Evolutionary conservation across 75 land plant species (phyloP), one percentile per base, ranked within the genome.

Genomic region (Pseudotsuga menziesii): DNA sequence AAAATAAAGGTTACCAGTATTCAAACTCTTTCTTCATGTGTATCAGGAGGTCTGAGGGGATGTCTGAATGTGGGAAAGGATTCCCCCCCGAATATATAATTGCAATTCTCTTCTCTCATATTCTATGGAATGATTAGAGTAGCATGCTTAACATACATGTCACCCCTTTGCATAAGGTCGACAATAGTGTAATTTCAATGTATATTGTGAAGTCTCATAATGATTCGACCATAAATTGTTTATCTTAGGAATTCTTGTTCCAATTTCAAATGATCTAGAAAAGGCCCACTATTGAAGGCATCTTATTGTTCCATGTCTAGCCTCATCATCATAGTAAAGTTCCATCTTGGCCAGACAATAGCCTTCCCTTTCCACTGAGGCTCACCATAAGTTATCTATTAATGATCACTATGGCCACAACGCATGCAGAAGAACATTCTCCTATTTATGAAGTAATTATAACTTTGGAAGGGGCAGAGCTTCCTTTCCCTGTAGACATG

Each of bases 1-100:
- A 94, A 81, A 80, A 91, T 91, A 80, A 94, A 91, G 97, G 97
- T 41, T 94, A 94, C 97, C 97, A 94, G 71, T 91, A 94, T 20
- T 87, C 87, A 78, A 94, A 91, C 78, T 94, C 97, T 35, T 89
- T 81, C 79, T 88, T 91, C 97, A 94, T 94, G 41, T 64, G 69
- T 4, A 84, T 64, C 57, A 94, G 84, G 19, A 87, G 48, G 44
- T 81, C 41, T 9, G 79, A 52, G 19, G 91, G 83, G 60, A 92
- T 92, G 32, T 77, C 79, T 1, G 89, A 79, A 9, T 80, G 76
- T 12, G 91, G 91, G 58, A 71, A 57, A 8, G 90, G 85, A 0
- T 90, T 91, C n/a, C 29, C 77, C 85, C 76, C 75, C 58, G 70
- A 94, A 94, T 9, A 90, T 72, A 67, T 80, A 92, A 61, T 94